phyloP scores from a whole-genome alignment of 2,329 filamentous ascomycete genomes.

The Aspergillus oerlinghausenensis region DNA sequence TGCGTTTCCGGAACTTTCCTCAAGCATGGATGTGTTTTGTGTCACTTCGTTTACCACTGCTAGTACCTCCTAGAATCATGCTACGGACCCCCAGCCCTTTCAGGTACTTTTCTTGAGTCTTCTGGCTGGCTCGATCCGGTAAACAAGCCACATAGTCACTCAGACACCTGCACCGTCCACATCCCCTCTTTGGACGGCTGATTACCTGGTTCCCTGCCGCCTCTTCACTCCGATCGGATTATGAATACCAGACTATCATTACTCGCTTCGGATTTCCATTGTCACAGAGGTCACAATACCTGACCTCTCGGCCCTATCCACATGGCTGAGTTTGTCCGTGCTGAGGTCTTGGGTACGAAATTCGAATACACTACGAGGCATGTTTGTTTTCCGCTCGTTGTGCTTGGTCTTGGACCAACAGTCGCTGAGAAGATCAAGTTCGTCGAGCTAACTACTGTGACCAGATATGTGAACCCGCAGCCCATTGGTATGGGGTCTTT shows the following conservation, averaged over 20 bases:
- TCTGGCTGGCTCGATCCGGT: not conserved
- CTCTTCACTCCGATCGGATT: not conserved
- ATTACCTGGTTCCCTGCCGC: not conserved
- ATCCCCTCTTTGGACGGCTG: not conserved
- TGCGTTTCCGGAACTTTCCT: not conserved
- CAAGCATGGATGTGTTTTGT: not conserved
- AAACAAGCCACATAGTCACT: not conserved
- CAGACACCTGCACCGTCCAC: not conserved
- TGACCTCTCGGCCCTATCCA: slow-evolving; percentile 24
- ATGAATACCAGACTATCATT: not conserved
- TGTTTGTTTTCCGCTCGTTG: slow-evolving; percentile 12
- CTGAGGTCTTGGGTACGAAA: slow-evolving; percentile 98
- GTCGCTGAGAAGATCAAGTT: not conserved
- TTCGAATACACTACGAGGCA: slow-evolving; percentile 99
- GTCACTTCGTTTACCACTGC: not conserved
- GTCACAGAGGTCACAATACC: not conserved
- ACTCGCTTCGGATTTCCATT: not conserved
- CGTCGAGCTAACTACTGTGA: slow-evolving; percentile 20
- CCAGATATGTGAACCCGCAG: slow-evolving; percentile 92
- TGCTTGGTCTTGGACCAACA: not conserved
- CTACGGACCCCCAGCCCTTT: too few relatives aligned
- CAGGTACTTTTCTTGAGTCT: not conserved
- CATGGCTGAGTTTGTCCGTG: slow-evolving; percentile 98
- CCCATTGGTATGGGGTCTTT: slow-evolving; percentile 99
- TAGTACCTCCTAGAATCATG: not conserved